Percentiles rank a stretch among this genome's conserved stretches.
These are phyloP conservation scores for Aspergillus piperis DNA, from an alignment of 2,329 filamentous ascomycete species.

Conservation along the genomic window DNA sequence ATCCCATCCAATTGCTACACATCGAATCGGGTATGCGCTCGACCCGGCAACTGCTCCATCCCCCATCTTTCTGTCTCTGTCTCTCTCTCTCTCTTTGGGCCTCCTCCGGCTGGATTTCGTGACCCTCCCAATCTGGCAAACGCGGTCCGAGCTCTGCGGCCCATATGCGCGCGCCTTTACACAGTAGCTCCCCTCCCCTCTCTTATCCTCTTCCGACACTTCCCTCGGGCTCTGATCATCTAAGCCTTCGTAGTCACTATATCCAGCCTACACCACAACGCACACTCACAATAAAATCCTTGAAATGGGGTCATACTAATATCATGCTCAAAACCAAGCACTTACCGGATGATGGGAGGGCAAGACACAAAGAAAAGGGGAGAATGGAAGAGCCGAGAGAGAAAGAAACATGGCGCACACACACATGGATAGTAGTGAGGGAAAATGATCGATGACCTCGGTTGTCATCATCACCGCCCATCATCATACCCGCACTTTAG, in stretches of 20 bases:
- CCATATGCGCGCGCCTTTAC: not conserved
- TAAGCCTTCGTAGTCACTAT: too few species aligned
- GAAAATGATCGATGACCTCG: not conserved
- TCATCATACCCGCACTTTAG: not conserved
- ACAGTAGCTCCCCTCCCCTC: too few species aligned
- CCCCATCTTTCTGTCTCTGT: too few species aligned
- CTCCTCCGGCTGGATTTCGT: slow-evolving; percentile 15
- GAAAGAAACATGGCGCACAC: not conserved
- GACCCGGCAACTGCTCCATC: not conserved
- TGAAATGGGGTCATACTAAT: too few species aligned
- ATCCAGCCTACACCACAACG: too few species aligned
- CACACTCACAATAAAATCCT: too few species aligned
- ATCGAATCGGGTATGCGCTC: slow-evolving; percentile 12
- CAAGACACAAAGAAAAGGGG: not conserved
- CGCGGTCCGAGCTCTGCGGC: slow-evolving; percentile 17
- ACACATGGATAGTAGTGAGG: too few species aligned
- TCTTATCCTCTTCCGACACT: too few species aligned
- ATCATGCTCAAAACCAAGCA: too few species aligned
- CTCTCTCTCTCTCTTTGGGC: not conserved
- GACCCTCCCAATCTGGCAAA: slow-evolving; percentile 16
- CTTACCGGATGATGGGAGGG: too few species aligned
- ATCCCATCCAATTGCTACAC: slow-evolving; percentile 13
- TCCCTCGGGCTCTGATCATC: too few species aligned
- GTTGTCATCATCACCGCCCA: not conserved
- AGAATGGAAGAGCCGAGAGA: not conserved